Evolutionary conservation across 129 eudicot genomes (phyloP).

Genomic region (Centella asiatica): DNA sequence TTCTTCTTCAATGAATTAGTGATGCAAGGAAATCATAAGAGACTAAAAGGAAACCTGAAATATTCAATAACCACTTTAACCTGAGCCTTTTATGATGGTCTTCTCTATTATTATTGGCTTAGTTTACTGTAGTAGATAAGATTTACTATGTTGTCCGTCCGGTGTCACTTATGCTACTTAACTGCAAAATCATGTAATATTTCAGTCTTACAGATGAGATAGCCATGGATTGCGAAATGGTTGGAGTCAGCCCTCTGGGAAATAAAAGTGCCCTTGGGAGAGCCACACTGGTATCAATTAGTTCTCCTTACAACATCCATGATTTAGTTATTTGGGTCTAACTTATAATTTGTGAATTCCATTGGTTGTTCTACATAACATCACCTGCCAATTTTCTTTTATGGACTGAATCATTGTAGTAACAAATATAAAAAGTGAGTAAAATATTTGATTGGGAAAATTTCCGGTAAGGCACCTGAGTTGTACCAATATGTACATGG

Average conservation of each 20-base stretch:
- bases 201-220: slow-evolving; percentile 66
- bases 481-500: too few relatives aligned
- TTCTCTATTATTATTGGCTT: slow-evolving; percentile 2
- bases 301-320: slow-evolving; percentile 2
- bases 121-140: not conserved
- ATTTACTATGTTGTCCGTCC: not conserved
- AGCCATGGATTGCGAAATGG: slow-evolving; percentile 99
- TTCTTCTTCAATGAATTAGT: not conserved
- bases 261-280: slow-evolving; percentile 97
- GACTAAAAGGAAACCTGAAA: not conserved
- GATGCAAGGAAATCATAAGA: not conserved
- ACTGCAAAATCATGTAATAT: slow-evolving; percentile 10
- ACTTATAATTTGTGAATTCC: too few relatives aligned
- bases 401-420: too few relatives aligned
- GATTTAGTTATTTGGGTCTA: too few relatives aligned
- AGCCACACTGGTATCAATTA: slow-evolving; percentile 67
- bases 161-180: slow-evolving; percentile 1
- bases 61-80: not conserved
- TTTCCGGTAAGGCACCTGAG: too few relatives aligned
- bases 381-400: too few relatives aligned
- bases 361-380: not conserved
- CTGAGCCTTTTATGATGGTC: not conserved
- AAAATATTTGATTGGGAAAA: too few relatives aligned
- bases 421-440: too few relatives aligned
- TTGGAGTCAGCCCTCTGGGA: slow-evolving; percentile 77